Evolutionary conservation across 75 land plant genomes (phyloP).

Genomic region (Larix kaempferi): DNA sequence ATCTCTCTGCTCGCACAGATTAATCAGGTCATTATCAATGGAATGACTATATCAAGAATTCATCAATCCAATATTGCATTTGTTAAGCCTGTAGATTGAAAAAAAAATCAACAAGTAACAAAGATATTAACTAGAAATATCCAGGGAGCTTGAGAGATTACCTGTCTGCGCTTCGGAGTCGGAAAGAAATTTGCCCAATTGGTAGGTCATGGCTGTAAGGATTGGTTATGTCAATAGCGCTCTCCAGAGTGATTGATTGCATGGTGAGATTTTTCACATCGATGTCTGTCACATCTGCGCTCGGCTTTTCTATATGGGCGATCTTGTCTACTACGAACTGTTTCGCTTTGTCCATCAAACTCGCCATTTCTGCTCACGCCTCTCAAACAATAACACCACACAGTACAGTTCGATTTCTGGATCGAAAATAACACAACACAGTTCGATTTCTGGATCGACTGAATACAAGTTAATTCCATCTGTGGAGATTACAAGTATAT

Average conservation of each 20-base stretch:
- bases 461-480: too few species aligned
- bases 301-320: slow-evolving; percentile 67
- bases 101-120: not conserved
- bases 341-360: slow-evolving; percentile 72
- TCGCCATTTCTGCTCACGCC: slow-evolving; percentile 34
- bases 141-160: slow-evolving; percentile 6
- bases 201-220: slow-evolving; percentile 78
- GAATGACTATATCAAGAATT: too few species aligned
- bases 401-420: too few species aligned
- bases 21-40: not conserved
- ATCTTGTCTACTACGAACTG: slow-evolving; percentile 58
- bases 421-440: too few species aligned
- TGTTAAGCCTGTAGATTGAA: too few species aligned
- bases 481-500: too few species aligned
- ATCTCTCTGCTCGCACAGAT: slow-evolving; percentile 51
- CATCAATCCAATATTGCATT: not conserved
- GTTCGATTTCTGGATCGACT: too few species aligned
- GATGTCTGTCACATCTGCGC: slow-evolving; percentile 55
- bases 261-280: slow-evolving; percentile 46
- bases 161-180: slow-evolving; percentile 67
- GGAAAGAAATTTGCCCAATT: slow-evolving; percentile 71
- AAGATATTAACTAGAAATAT: not conserved
- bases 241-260: slow-evolving; percentile 35
- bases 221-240: slow-evolving; percentile 52
- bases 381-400: too few species aligned